Evolutionary conservation across 2,329 filamentous ascomycete species (phyloP), one percentile per base, ranked within the genome.

Genomic region (Cordyceps cateniannulata): DNA sequence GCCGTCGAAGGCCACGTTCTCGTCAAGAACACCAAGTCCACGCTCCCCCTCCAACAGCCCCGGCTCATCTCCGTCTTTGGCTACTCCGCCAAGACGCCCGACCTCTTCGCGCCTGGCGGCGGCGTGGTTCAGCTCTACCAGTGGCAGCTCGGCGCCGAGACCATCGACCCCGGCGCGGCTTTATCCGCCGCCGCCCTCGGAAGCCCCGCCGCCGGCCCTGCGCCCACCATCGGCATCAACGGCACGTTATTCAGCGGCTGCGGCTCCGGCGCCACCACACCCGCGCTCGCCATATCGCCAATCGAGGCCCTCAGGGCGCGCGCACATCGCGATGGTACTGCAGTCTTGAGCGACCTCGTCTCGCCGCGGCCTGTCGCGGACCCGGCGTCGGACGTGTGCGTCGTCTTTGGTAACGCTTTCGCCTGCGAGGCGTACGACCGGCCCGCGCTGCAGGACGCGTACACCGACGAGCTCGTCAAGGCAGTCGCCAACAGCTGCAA

Each of bases 371-470:
- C 85, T 0, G 66, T 72, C 6, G 80, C 87, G 8, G 75, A 81
- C 53, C 69, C 75, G 2, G 71, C 64, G 4, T 78, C 81, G 1
- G 81, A 92, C 66, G 79, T 90, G 7, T 95, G 91, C 64, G 72
- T 88, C 2, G 83, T 88, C 0, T 83, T 88, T 65, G 81, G 84
- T 65, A 89, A 89, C 67, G 82, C 79, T 8, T 90, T 88, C 71
- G 84, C 88, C 1, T 85, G 88, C 1, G 91, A 96, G 72, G 89
- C 87, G 1, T 88, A 81, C 64, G 81, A 90, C 62, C 79, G 85
- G 51, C 76, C 82, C 0, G 79, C 78, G 8, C 76, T 90, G 45
- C 79, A 80, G 32, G 90, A 93, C 69, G 86, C 87, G 62, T 84
- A 84, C 57, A 85, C 82, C 1, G 85, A 89, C 63, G 72, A 70